Evolutionary conservation across 164 flowering plant species (phyloP), one percentile per base, ranked within the genome.

Genomic region (Stephania japonica): DNA sequence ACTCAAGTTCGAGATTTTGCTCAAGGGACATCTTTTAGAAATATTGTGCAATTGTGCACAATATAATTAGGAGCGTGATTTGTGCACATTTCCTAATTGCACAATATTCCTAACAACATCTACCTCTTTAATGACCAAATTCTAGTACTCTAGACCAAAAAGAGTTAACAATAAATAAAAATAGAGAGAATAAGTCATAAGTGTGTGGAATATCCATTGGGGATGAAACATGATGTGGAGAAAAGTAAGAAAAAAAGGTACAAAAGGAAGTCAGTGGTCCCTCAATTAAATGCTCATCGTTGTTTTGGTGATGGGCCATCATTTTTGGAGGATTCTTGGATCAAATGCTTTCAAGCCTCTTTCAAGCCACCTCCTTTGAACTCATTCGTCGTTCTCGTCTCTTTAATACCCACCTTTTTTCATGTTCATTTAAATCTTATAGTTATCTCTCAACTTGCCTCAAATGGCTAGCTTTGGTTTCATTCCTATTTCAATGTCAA

Each of bases 241-340:
- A 62, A 62, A 62, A 62, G 65, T 11, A 8, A 62, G 65, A 59
- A 62, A 62, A 62, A 62, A 62, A 62, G 65, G 65, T n/a, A 62
- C 26, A 62, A 62, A 62, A 59, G 19, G 63, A 11, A 10, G 65
- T 25, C 7, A n/a, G 26, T 62, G 65, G 65, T 62, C 65, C 65
- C 65, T n/a, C 65, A 21, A 25, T 21, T 62, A 23, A 21, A 62
- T 62, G 26, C 65, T 62, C 3, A 5, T 23, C 26, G 1, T 24
- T 11, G 8, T 62, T 11, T 23, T 8, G 5, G 65, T 19, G 24
- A 62, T 62, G 65, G 65, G 63, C 23, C 24, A n/a, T 62, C 24
- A n/a, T 62, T 62, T 62, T 32, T 62, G 65, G 65, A 62, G 65
- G 24, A 8, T 62, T 62, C 65, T 62, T 8, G 24, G 8, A 4